These are phyloP conservation scores for Boletus edulis DNA, from an alignment of 768 basidiomycete genomes.

Conservation along the genomic window DNA sequence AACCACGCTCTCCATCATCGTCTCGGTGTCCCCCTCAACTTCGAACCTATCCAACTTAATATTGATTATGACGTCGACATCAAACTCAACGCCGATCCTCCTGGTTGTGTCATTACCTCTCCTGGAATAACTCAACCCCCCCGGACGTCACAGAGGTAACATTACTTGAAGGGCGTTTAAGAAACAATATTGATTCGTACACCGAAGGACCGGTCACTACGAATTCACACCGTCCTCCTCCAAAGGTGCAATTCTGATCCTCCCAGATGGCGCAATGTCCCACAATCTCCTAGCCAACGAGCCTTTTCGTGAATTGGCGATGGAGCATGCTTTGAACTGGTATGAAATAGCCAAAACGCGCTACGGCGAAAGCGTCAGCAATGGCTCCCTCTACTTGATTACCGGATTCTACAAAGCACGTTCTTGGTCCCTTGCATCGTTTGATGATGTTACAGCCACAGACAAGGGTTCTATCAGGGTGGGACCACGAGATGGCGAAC, in stretches of 20 bases:
- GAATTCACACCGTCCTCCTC: neutral
- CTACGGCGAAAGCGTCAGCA: neutral
- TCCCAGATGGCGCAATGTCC: slow-evolving; percentile 27
- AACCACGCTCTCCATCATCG: neutral
- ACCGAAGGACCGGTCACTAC: neutral
- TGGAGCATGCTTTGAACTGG: slow-evolving; percentile 20
- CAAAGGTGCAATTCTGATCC: slow-evolving; percentile 28
- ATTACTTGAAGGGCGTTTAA: too few relatives aligned
- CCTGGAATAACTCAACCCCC: neutral
- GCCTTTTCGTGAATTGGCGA: slow-evolving; percentile 13
- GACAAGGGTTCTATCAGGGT: too few relatives aligned
- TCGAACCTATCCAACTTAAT: neutral
- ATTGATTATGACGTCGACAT: neutral
- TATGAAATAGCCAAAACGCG: slow-evolving; percentile 14
- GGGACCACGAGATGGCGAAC: neutral
- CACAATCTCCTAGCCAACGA: neutral
- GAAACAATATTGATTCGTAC: neutral
- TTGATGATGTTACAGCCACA: neutral
- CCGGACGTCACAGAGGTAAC: neutral
- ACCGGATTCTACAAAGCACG: neutral
- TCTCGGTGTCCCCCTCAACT: neutral
- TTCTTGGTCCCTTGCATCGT: neutral
- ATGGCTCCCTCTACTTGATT: neutral
- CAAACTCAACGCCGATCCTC: neutral
- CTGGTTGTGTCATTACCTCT: neutral